A percentile compares a stretch with the other conserved stretches of the same genome.
phyloP scores from a whole-genome alignment of 257 asterid species.

The Capsicum baccatum region DNA sequence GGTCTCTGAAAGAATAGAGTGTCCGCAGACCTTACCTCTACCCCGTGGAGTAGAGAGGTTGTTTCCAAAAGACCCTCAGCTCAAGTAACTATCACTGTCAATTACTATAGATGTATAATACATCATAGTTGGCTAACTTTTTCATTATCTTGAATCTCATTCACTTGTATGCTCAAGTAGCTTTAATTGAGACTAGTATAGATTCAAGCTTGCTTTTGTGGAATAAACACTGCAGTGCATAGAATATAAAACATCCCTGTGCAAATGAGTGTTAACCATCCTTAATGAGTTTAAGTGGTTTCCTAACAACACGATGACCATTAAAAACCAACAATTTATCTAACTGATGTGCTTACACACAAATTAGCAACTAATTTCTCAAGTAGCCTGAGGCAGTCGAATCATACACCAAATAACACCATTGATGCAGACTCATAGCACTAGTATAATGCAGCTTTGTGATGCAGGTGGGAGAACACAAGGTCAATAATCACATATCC shows the following conservation, averaged over 20 bases:
- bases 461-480: background rate
- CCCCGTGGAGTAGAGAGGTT: too few species aligned
- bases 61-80: too few species aligned
- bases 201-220: background rate
- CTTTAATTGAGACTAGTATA: too few species aligned
- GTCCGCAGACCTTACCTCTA: too few species aligned
- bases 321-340: constrained; percentile 18
- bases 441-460: background rate
- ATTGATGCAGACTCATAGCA: constrained; percentile 2
- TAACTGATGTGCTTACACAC: constrained; percentile 4
- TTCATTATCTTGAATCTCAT: too few species aligned
- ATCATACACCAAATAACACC: constrained; percentile 22
- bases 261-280: constrained; percentile 11
- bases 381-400: background rate
- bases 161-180: too few species aligned
- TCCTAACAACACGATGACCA: constrained; percentile 19
- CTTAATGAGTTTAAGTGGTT: background rate
- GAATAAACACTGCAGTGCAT: background rate
- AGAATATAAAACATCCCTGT: constrained; percentile 14
- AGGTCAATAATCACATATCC: constrained; percentile 20
- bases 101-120: too few species aligned
- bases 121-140: too few species aligned
- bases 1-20: background rate
- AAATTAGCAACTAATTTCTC: constrained; percentile 16
- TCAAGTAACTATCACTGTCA: too few species aligned